Evolutionary conservation across 164 flowering plant species (phyloP).

Genomic region (Sextonia rubra): DNA sequence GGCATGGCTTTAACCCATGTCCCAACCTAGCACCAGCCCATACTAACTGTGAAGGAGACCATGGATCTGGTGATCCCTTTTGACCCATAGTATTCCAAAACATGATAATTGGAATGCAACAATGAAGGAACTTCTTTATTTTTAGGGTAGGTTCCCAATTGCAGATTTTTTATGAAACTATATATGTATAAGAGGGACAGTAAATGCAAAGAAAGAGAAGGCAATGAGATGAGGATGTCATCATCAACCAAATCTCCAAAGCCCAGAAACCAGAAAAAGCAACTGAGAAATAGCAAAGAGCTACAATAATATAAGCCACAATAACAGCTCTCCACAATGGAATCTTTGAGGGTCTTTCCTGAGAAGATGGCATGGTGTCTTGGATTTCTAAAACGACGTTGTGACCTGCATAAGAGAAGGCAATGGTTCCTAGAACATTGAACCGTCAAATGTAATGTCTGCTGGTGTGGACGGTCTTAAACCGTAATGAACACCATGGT

Average conservation of each 20-base stretch:
- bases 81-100: no score
- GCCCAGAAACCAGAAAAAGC: conserved; percentile 26
- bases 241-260: conserved; percentile 27
- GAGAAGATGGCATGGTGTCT: conserved; percentile 32
- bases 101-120: no score
- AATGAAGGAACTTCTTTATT: no score
- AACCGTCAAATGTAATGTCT: conserved; percentile 21
- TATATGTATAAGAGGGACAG: no score
- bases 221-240: conserved; percentile 27
- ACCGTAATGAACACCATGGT: conserved; percentile 1
- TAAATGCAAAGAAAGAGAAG: no score
- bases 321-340: conserved; percentile 34
- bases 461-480: conserved; percentile 10
- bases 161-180: no score
- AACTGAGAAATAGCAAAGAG: conserved; percentile 29
- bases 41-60: no score
- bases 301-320: conserved; percentile 28
- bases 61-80: no score
- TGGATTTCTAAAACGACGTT: conserved; percentile 36
- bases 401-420: conserved; percentile 34
- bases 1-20: no score
- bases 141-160: no score
- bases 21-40: no score
- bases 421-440: conserved; percentile 23
- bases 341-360: conserved; percentile 23